These are phyloP conservation scores for Fraxinus angustifolia DNA, from an alignment of 305 asterid species.

Conservation along the genomic window DNA sequence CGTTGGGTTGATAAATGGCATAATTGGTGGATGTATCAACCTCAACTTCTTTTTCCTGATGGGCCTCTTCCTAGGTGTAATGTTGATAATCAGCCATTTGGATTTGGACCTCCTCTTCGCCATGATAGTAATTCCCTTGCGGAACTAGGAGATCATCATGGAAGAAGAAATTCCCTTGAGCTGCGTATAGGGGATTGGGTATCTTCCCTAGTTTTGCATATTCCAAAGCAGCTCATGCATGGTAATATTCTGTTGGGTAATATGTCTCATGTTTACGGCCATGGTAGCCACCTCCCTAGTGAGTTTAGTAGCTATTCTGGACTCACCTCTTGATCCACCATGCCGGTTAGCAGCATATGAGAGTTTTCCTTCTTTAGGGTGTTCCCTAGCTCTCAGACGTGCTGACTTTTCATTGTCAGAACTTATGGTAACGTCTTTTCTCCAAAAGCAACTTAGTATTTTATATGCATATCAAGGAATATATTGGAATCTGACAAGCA, in stretches of 20 bases:
- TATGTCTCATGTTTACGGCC: neutral
- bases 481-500: neutral
- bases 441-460: neutral
- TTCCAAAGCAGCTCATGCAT: neutral
- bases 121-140: too few relatives aligned
- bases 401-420: neutral
- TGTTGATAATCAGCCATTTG: too few relatives aligned
- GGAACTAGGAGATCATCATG: too few relatives aligned
- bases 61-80: too few relatives aligned
- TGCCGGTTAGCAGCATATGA: neutral
- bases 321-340: neutral
- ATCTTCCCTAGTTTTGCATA: neutral
- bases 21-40: neutral
- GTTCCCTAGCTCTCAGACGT: neutral
- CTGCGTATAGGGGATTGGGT: neutral
- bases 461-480: neutral
- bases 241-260: neutral
- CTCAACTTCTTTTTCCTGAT: too few relatives aligned
- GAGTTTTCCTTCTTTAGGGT: neutral
- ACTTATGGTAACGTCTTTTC: neutral
- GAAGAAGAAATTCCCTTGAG: too few relatives aligned
- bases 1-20: too few relatives aligned
- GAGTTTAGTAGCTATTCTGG: neutral
- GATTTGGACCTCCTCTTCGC: too few relatives aligned
- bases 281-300: neutral